A percentile compares a stretch with the other conserved stretches of the same genome.
Conservation (phyloP, 2,329 filamentous ascomycete species). For the Domatiomyces globalis region DNA sequence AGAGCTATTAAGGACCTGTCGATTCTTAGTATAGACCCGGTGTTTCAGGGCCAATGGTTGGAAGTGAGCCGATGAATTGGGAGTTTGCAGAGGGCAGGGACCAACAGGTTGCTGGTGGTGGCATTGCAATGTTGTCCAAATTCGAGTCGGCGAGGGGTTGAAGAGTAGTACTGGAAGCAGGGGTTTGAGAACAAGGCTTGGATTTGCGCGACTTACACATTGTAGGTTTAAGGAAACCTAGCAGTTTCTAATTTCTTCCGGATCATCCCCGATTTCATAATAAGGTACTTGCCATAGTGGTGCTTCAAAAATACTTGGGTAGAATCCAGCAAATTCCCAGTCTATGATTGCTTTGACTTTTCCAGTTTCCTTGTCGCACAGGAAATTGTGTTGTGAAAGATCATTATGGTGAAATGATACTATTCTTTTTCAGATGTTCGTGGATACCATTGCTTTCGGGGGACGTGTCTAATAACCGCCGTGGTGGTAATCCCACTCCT, state of each 20-base stretch:
- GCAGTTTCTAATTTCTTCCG: conserved; percentile 1
- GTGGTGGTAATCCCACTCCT: conserved; percentile 3
- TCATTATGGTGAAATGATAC: conserved; percentile 3
- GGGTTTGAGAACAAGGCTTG: too few relatives aligned
- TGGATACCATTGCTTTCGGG: not conserved
- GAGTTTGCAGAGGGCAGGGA: too few relatives aligned
- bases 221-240: too few relatives aligned
- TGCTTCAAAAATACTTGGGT: conserved; percentile 20
- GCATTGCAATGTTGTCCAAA: too few relatives aligned
- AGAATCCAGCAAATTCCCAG: conserved; percentile 23
- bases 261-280: conserved; percentile 2
- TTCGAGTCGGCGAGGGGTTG: too few relatives aligned
- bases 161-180: too few relatives aligned
- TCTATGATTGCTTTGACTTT: conserved; percentile 22
- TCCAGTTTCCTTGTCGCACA: conserved; percentile 2
- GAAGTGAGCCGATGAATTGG: too few relatives aligned
- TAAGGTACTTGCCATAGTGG: conserved; percentile 1
- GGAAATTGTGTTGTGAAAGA: conserved; percentile 3
- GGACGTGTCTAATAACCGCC: conserved; percentile 5
- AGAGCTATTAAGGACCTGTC: too few relatives aligned
- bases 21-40: too few relatives aligned
- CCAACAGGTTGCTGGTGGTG: too few relatives aligned
- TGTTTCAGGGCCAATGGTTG: too few relatives aligned
- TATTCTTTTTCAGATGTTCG: not conserved
- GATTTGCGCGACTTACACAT: too few relatives aligned